Evolutionary conservation across 2,329 filamentous ascomycete genomes (phyloP), one percentile per base, ranked within the genome.

Genomic region (Chaetomium sp.): DNA sequence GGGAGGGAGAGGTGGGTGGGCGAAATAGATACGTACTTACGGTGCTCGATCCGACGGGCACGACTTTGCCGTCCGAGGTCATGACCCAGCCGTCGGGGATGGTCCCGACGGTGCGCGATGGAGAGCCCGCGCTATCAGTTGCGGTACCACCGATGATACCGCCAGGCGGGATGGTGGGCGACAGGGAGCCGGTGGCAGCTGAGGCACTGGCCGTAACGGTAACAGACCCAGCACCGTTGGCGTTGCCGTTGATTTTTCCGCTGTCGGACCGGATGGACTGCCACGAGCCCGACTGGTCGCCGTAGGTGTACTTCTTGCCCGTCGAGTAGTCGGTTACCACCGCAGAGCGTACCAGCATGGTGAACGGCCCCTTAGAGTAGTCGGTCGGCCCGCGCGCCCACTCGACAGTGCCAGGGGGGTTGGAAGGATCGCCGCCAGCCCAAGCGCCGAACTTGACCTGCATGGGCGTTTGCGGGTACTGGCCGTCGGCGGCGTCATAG

Each of bases 401-500:
- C 61, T 84, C 77, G 65, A 97, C 89, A 12, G 92, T 97, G 56
- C 94, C 94, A 11, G 79, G 70, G 1, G 85, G 68, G 70, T 97
- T 96, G 64, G 77, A 78, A 0, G 89, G 73, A 70, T 97, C 94
- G 64, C 94, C 94, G 66, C 91, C 94, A 52, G 89, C 85, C 94
- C 94, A 99, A 55, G 87, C 77, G 58, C 94, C 94, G 65, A 97
- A 85, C 72, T 92, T 95, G 73, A 97, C 75, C 72, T 91, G 87
- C 90, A 96, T 96, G 4, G 94, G 94, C 0, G 91, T 91, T 74
- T 99, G 94, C 6, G 94, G 94, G 68, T 95, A 99, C 71, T 95
- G 88, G 60, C 78, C 78, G 59, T 86, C 81, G 57, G 91, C 88
- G 52, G 88, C 84, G 49, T 74, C 77, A 42, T 83, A 81, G 47